Base-by-base conservation (phyloP, 2,329 filamentous ascomycete genomes). In the Ophiostoma quercus region DNA sequence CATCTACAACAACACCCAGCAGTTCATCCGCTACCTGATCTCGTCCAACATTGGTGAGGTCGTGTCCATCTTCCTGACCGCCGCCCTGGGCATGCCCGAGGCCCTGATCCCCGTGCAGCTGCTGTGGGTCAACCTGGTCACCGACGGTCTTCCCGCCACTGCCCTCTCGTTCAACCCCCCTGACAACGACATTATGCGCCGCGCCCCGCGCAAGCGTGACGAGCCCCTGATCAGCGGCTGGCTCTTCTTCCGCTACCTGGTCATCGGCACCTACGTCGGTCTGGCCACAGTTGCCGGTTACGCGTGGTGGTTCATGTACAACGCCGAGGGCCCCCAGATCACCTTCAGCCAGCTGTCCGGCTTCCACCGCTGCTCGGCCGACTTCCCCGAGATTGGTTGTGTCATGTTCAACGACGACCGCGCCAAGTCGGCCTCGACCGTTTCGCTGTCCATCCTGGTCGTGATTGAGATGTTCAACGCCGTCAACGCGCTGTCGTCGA, bases 291-390 rank as follows among this genome's bases (percentile, higher is more conserved):
- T 99, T 25, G 93, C 90, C 77, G 95, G 96, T 65, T 99, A 99
- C 78, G 94, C 92, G n/a, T 99, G 95, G 95, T 99, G 93, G 92
- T 99, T 98, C 84, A 94, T 99, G 90, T 97, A 91, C 84, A 94
- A 98, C 82, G 82, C 88, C 9, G 88, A 89, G 74, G 95, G 95
- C 0, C 95, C 95, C 32, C 92, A 96, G 79, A 96, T 99, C 80
- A 88, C 84, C 73, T 97, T 98, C 82, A 90, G 86, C 79, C 92
- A 99, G 78, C 84, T 99, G 74, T 84, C 90, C 32, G 91, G 96
- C 82, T 99, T 98, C 88, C 95, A 99, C 82, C 89, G 90, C 78
- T 99, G 95, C 86, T 90, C 90, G 0, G 77, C 91, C 19, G 84
- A 92, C 71, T 98, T 96, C 82, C 87, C 93, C 0, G 90, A 94